phyloP scores from a whole-genome alignment of 495 filamentous ascomycete genomes.

The Aspergillus bertholletiae region DNA sequence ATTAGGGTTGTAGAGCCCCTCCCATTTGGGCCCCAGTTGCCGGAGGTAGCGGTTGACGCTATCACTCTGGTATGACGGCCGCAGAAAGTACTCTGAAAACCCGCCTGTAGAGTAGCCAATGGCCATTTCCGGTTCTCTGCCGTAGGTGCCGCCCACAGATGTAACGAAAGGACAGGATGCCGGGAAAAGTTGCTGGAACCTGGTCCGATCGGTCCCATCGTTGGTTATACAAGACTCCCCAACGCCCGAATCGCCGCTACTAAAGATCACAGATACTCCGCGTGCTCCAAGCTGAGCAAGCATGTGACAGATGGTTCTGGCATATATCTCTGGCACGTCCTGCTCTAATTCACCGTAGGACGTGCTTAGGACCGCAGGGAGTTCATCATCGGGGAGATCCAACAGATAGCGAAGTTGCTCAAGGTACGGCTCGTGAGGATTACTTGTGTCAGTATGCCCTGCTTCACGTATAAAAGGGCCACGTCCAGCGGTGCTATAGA shows the following conservation, averaged over 20 bases:
- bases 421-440: slow-evolving; percentile 78
- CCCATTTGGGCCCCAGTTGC: slow-evolving; percentile 35
- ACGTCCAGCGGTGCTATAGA: slow-evolving; percentile 64
- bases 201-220: slow-evolving; percentile 57
- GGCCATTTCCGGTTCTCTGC: slow-evolving; percentile 50
- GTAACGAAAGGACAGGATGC: slow-evolving; percentile 82
- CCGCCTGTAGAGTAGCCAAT: slow-evolving; percentile 62
- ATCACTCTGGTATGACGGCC: slow-evolving; percentile 60
- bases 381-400: slow-evolving; percentile 51
- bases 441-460: slow-evolving; percentile 33
- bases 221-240: slow-evolving; percentile 61
- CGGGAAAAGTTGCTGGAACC: slow-evolving; percentile 68
- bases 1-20: slow-evolving; percentile 48
- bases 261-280: slow-evolving; percentile 67
- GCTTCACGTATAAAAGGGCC: slow-evolving; percentile 54
- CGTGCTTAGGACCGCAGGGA: slow-evolving; percentile 72
- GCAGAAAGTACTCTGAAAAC: slow-evolving; percentile 66
- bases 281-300: slow-evolving; percentile 71
- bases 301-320: slow-evolving; percentile 62
- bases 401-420: slow-evolving; percentile 73
- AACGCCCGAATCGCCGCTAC: slow-evolving; percentile 68
- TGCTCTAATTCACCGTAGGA: slow-evolving; percentile 58
- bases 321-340: slow-evolving; percentile 55
- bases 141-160: slow-evolving; percentile 66
- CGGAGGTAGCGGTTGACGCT: slow-evolving; percentile 55